phyloP scores from a whole-genome alignment of 2,329 filamentous ascomycete genomes.

The Aureobasidium sp. region DNA sequence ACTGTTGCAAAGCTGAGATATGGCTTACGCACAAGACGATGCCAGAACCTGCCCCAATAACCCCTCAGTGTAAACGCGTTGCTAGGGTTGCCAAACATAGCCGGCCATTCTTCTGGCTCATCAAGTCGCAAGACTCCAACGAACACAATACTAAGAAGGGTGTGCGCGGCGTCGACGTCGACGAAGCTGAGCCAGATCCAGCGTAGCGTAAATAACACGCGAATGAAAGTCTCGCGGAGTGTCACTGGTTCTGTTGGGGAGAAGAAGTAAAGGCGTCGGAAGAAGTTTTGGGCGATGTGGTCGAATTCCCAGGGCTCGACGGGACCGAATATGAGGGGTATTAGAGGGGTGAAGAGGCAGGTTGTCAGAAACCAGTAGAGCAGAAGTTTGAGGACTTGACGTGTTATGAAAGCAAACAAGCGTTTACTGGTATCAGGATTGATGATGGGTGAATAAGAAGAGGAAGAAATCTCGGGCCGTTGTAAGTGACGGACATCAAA shows the following conservation, averaged over 20 bases:
- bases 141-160: slow-evolving; percentile 6
- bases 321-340: background rate
- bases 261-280: background rate
- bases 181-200: slow-evolving; percentile 2
- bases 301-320: slow-evolving; percentile 4
- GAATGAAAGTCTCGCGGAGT: background rate
- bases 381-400: background rate
- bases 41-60: slow-evolving; percentile 19
- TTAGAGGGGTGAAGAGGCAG: background rate
- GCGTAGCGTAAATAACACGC: background rate
- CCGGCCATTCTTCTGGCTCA: slow-evolving; percentile 17
- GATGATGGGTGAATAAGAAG: too few species aligned
- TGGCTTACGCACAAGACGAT: background rate
- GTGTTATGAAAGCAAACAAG: background rate
- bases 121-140: slow-evolving; percentile 15
- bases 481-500: background rate
- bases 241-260: background rate
- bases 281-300: background rate
- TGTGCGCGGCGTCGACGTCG: background rate
- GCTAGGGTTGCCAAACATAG: slow-evolving; percentile 13
- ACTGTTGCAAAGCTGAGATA: background rate
- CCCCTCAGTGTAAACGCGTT: slow-evolving; percentile 14
- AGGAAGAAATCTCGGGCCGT: background rate
- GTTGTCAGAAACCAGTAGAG: background rate
- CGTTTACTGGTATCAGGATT: background rate